These are phyloP conservation scores for Colletotrichum costaricense DNA, from an alignment of 2,329 filamentous ascomycete genomes.

Conservation along the genomic window DNA sequence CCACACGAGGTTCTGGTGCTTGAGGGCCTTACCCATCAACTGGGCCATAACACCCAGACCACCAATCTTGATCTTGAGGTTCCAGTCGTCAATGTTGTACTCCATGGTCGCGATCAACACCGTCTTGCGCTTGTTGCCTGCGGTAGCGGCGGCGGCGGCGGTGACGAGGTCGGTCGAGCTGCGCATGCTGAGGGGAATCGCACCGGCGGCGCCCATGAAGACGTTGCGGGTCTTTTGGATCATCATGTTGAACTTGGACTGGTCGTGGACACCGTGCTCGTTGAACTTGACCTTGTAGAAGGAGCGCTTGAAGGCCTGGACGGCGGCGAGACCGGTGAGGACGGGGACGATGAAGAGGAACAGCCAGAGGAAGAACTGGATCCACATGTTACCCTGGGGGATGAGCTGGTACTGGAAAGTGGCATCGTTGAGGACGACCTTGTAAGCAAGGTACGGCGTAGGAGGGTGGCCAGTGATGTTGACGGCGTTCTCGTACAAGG, in stretches of 20 bases:
- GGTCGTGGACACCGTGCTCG: constrained; percentile 39
- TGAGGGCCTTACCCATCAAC: constrained; percentile 74
- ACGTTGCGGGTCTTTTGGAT: constrained; percentile 40
- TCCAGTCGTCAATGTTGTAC: constrained; percentile 78
- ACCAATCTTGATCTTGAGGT: constrained; percentile 78
- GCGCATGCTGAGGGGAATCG: constrained; percentile 40
- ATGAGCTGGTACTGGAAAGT: constrained; percentile 62
- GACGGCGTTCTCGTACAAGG: constrained; percentile 60
- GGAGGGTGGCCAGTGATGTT: constrained; percentile 57
- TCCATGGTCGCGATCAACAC: constrained; percentile 79
- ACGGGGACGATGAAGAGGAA: constrained; percentile 65
- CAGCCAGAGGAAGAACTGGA: constrained; percentile 64
- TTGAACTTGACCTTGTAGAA: constrained; percentile 60
- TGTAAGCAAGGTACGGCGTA: constrained; percentile 64
- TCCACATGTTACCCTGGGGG: constrained; percentile 62
- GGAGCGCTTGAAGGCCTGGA: constrained; percentile 66
- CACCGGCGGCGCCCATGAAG: constrained; percentile 41
- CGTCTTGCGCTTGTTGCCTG: constrained; percentile 55
- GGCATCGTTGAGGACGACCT: constrained; percentile 65
- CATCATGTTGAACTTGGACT: constrained; percentile 66
- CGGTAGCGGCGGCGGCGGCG: constrained; percentile 37
- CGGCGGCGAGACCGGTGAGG: constrained; percentile 57
- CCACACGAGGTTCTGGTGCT: constrained; percentile 74
- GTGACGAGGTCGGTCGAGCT: constrained; percentile 37
- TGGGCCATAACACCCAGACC: constrained; percentile 78